Evolutionary conservation across 129 eudicot genomes (phyloP).

Genomic region (Tanacetum coccineum): DNA sequence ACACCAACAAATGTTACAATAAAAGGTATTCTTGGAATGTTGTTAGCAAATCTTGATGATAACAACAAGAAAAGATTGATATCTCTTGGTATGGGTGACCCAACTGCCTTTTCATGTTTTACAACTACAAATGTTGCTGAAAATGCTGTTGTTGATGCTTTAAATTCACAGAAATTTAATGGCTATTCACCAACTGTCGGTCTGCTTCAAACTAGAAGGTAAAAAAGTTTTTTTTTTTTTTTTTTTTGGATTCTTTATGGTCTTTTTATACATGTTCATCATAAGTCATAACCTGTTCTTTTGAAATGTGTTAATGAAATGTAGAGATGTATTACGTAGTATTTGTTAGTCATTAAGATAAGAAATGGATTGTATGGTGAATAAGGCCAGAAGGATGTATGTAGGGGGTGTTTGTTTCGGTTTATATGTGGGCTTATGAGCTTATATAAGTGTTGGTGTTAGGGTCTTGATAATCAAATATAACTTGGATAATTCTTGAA

Average conservation of each 20-base stretch:
- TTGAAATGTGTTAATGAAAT: too few species aligned
- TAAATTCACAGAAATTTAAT: conserved; percentile 58
- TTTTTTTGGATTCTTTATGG: neutral
- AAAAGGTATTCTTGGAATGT: conserved; percentile 68
- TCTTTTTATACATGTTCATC: too few species aligned
- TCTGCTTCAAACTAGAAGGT: conserved; percentile 88
- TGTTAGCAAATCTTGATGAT: conserved; percentile 47
- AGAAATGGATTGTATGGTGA: too few species aligned
- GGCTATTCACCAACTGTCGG: conserved; percentile 93
- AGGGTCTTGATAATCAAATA: too few species aligned
- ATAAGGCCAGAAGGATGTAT: too few species aligned
- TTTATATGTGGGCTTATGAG: too few species aligned
- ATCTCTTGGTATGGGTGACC: conserved; percentile 98
- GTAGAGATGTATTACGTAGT: too few species aligned
- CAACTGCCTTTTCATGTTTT: conserved; percentile 82
- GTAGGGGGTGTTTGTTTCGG: too few species aligned
- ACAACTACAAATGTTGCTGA: conserved; percentile 50
- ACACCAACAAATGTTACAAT: conserved; percentile 63
- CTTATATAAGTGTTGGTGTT: too few species aligned
- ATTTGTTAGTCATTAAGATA: too few species aligned
- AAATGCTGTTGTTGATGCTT: conserved; percentile 55
- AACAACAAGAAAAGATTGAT: conserved; percentile 31
- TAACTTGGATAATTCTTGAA: too few species aligned
- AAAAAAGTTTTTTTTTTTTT: neutral
- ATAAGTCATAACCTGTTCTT: too few species aligned